Conservation (phyloP, 768 basidiomycete genomes). For the Tulasnella sp. region DNA sequence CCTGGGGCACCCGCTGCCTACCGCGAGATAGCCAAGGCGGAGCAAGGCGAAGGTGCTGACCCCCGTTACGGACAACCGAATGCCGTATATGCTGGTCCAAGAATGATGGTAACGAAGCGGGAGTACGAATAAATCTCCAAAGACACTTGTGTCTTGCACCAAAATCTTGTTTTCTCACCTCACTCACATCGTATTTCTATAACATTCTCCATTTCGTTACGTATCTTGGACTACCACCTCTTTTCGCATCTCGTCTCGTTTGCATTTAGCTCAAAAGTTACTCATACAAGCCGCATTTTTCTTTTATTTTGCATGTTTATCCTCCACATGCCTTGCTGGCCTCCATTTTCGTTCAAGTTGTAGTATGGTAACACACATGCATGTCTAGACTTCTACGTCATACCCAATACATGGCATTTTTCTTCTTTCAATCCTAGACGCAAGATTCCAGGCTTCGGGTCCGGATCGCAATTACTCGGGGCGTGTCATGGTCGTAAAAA, state of each 20-base stretch:
- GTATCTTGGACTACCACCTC: not conserved
- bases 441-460: conserved; percentile 8
- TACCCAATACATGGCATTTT: not conserved
- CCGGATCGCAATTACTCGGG: not conserved
- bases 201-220: not conserved
- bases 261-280: conserved; percentile 7
- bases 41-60: not conserved
- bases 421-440: not conserved
- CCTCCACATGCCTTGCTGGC: not conserved
- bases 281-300: conserved; percentile 18
- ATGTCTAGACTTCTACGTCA: conserved; percentile 9
- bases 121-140: not conserved
- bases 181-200: not conserved
- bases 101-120: not conserved
- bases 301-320: conserved; percentile 19
- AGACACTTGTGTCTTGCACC: not conserved
- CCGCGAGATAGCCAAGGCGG: not conserved
- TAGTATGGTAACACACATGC: conserved; percentile 5
- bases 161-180: not conserved
- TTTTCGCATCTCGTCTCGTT: not conserved
- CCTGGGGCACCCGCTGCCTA: not conserved
- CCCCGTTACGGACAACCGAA: not conserved
- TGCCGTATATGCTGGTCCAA: not conserved
- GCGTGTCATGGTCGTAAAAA: conserved; percentile 22
- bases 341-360: not conserved